Base-by-base conservation (phyloP, 768 basidiomycete species). In the Trametes elegans region DNA sequence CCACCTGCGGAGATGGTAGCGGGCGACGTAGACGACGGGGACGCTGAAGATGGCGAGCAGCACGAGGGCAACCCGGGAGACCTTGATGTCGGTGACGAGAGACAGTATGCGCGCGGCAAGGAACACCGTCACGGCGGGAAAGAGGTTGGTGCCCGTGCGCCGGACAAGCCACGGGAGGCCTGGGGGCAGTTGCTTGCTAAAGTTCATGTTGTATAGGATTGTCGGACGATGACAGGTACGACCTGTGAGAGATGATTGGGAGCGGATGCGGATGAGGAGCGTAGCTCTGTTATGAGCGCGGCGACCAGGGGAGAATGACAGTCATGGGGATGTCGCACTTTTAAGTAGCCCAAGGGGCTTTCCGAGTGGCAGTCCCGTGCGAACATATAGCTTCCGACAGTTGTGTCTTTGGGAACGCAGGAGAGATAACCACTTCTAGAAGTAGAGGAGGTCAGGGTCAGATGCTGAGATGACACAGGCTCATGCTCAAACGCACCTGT, bases 381-480 rank as follows among this genome's bases (percentile, higher is more conserved):
- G n/a, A n/a, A n/a, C n/a, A n/a, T n/a, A n/a, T n/a, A n/a, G n/a
- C n/a, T n/a, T n/a, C n/a, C n/a, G n/a, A n/a, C n/a, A n/a, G n/a
- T n/a, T n/a, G n/a, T n/a, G n/a, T n/a, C n/a, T n/a, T n/a, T n/a
- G n/a, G n/a, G n/a, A n/a, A n/a, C n/a, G n/a, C n/a, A n/a, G n/a
- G n/a, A n/a, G n/a, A n/a, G n/a, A n/a, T n/a, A n/a, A n/a, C n/a
- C 36, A 26, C 21, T 27, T 28, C 24, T 21, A 49, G 38, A 40
- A 26, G 23, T 23, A 18, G 31, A 54, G 32, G 3, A 6, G 19
- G n/a, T 42, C 55, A 35, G 42, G 41, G 43, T 26, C 4, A 79
- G 76, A 55, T 73, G 74, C 1, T 74, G 75, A 3, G 80, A 66
- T 3, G 58, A 42, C 59, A 35, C 34, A 35, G 34, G 34, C 9